A percentile compares a stretch with the other conserved stretches of the same genome.
These are phyloP conservation scores for Phytopythium ostracodes DNA, from an alignment of 352 stramenopile genomes.

Conservation along the genomic window DNA sequence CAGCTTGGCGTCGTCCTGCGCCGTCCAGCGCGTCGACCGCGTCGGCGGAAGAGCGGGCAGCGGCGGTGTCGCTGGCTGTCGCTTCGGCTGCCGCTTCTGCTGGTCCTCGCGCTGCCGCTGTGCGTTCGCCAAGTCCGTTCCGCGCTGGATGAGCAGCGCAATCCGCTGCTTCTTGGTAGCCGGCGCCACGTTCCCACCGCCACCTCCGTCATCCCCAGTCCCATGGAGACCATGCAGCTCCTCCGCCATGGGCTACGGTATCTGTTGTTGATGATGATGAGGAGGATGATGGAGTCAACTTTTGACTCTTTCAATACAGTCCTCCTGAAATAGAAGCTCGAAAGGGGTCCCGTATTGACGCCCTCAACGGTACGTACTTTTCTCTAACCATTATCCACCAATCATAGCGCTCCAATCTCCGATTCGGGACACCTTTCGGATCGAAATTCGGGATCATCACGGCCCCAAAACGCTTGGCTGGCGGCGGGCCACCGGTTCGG, in stretches of 20 bases:
- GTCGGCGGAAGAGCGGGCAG: neutral
- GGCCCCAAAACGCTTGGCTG: neutral
- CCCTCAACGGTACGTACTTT: neutral
- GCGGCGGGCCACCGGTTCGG: neutral
- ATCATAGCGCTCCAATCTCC: neutral
- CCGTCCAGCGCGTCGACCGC: constrained; percentile 37
- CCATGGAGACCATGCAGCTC: too few species aligned
- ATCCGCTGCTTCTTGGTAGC: constrained; percentile 53
- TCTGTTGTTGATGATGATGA: too few species aligned
- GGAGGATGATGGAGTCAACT: too few species aligned
- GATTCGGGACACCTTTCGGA: neutral
- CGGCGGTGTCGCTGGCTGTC: constrained; percentile 3
- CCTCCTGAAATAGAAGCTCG: neutral
- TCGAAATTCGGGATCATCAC: neutral
- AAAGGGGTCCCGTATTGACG: neutral
- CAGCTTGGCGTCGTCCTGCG: constrained; percentile 43
- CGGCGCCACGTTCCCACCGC: neutral
- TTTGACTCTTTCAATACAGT: neutral
- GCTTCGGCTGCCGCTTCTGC: constrained; percentile 2
- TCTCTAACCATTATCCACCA: neutral
- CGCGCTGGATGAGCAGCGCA: constrained; percentile 47
- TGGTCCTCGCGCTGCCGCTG: constrained; percentile 9
- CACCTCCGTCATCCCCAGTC: neutral
- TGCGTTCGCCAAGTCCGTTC: constrained; percentile 29
- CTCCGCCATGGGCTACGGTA: too few species aligned